phyloP scores from a whole-genome alignment of 2,329 filamentous ascomycete species.

The Cryphonectria parasitica region DNA sequence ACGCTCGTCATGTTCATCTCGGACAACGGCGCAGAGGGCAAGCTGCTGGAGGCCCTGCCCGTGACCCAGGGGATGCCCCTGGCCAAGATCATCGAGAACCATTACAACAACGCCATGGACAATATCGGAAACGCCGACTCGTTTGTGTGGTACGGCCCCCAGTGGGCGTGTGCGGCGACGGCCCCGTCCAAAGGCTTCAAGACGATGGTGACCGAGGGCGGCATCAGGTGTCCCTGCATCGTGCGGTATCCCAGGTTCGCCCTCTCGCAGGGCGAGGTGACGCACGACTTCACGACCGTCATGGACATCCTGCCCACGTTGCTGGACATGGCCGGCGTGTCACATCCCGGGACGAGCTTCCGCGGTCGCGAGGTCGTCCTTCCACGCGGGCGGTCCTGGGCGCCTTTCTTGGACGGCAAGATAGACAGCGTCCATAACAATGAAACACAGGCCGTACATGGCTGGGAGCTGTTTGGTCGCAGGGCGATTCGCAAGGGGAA shows the following conservation, averaged over 20 bases:
- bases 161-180: constrained; percentile 50
- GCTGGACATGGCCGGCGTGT: constrained; percentile 50
- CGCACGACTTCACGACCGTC: constrained; percentile 54
- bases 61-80: constrained; percentile 29
- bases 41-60: constrained; percentile 31
- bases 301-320: constrained; percentile 56
- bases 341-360: constrained; percentile 57
- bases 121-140: constrained; percentile 58
- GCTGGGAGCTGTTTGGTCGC: constrained; percentile 42
- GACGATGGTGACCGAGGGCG: constrained; percentile 49
- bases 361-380: constrained; percentile 39
- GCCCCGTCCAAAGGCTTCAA: constrained; percentile 37
- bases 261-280: constrained; percentile 42
- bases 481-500: constrained; percentile 39
- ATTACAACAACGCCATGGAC: constrained; percentile 59
- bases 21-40: constrained; percentile 52
- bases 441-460: constrained; percentile 34
- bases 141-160: constrained; percentile 61
- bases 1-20: constrained; percentile 67
- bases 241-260: constrained; percentile 34
- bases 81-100: constrained; percentile 44
- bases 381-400: constrained; percentile 42
- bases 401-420: constrained; percentile 34
- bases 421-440: constrained; percentile 32
- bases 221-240: constrained; percentile 56